Percentiles rank a stretch among this genome's conserved stretches.
These are phyloP conservation scores for Fusarium paranaense DNA, from an alignment of 2,329 filamentous ascomycete genomes.

Conservation along the genomic window DNA sequence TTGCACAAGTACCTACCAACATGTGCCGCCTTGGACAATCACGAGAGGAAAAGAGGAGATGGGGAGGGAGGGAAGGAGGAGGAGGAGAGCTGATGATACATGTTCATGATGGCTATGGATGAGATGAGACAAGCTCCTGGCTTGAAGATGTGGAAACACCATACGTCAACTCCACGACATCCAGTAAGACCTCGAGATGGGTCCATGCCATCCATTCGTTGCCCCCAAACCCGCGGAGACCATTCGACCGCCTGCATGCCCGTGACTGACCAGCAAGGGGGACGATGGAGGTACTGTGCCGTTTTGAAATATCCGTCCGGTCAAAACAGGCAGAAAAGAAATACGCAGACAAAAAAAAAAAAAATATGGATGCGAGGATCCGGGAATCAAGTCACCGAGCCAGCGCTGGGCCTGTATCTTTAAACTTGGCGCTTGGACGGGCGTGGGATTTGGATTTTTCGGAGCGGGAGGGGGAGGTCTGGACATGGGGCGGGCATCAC, in stretches of 20 bases:
- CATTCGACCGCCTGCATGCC: constrained; percentile 28
- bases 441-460: constrained; percentile 4
- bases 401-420: not conserved
- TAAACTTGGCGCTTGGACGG: constrained; percentile 1
- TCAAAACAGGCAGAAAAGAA: constrained; percentile 24
- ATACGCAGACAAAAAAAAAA: constrained; percentile 1
- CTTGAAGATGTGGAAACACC: constrained; percentile 32
- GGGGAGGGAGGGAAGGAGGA: constrained; percentile 7
- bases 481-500: not conserved
- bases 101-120: constrained; percentile 21
- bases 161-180: constrained; percentile 36
- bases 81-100: constrained; percentile 8
- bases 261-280: constrained; percentile 12
- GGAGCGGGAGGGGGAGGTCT: not conserved
- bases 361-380: not conserved
- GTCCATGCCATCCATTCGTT: constrained; percentile 14
- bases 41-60: not conserved
- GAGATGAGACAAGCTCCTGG: constrained; percentile 23
- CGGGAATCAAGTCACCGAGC: constrained; percentile 20
- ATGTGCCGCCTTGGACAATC: constrained; percentile 3
- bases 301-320: constrained; percentile 10
- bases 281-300: constrained; percentile 7
- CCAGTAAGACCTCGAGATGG: constrained; percentile 21
- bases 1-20: constrained; percentile 5
- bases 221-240: constrained; percentile 27